Evolutionary conservation across 1,284 basidiomycete genomes (phyloP).

Genomic region (Melampsora occidentalis): DNA sequence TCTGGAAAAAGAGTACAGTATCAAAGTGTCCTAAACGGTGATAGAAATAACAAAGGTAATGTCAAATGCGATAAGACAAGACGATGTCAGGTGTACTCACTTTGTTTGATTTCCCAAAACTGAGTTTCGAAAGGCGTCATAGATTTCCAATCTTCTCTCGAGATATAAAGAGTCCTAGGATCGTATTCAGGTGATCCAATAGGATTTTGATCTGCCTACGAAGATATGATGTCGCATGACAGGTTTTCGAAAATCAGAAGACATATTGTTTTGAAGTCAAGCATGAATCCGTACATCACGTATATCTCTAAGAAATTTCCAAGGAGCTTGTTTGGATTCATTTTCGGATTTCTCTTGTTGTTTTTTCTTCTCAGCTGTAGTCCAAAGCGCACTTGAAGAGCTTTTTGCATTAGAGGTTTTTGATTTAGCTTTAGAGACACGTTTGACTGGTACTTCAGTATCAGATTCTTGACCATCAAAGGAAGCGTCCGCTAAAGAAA

Average conservation of each 20-base stretch:
- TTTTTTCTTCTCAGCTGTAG: constrained; percentile 19
- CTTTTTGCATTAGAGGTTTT: background rate
- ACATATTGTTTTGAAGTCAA: background rate
- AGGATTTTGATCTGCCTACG: constrained; percentile 74
- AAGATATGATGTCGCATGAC: constrained; percentile 1
- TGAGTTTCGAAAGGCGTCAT: constrained; percentile 57
- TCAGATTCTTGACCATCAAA: constrained; percentile 18
- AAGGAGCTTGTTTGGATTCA: constrained; percentile 37
- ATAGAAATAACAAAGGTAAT: background rate
- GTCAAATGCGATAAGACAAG: background rate
- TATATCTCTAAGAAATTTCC: constrained; percentile 41
- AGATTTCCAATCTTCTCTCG: constrained; percentile 70
- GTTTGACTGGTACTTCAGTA: constrained; percentile 15
- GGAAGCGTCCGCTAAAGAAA: background rate
- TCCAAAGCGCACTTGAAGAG: background rate
- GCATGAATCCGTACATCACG: constrained; percentile 23
- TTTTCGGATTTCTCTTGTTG: background rate
- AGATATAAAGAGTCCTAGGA: constrained; percentile 80
- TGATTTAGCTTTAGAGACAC: constrained; percentile 2
- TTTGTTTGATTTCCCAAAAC: constrained; percentile 44
- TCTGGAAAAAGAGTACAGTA: constrained; percentile 40
- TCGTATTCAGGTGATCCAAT: constrained; percentile 88
- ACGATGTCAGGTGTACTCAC: background rate
- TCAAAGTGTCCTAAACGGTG: constrained; percentile 45
- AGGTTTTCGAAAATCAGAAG: background rate